A percentile compares a stretch with the other conserved stretches of the same genome.
phyloP scores from a whole-genome alignment of 1,139 yeast genomes.

The Magnusiomyces ingens region DNA sequence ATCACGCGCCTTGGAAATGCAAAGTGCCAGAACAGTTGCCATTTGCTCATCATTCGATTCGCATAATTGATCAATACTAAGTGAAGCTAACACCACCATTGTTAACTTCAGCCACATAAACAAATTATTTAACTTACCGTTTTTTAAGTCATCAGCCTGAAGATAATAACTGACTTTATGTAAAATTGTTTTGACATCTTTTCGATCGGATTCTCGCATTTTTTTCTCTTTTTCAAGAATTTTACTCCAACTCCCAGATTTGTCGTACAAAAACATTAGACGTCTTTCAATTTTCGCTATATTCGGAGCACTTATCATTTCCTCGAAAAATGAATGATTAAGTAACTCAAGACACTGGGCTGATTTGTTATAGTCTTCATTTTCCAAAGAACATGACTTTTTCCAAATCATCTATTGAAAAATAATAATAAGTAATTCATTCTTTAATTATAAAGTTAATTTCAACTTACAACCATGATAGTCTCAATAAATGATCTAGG shows the following conservation, averaged over 20 bases:
- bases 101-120: neutral
- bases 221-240: neutral
- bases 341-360: slow-evolving; percentile 12
- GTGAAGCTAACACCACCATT: neutral
- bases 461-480: slow-evolving; percentile 12
- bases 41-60: neutral
- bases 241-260: neutral
- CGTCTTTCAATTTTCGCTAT: slow-evolving; percentile 5
- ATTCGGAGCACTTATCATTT: neutral
- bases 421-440: neutral
- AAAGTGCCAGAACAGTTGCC: slow-evolving; percentile 12
- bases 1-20: slow-evolving; percentile 15
- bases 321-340: slow-evolving; percentile 1
- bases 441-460: neutral
- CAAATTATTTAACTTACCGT: neutral
- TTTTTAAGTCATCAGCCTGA: neutral
- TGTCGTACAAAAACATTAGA: slow-evolving; percentile 3
- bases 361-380: slow-evolving; percentile 1
- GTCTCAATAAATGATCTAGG: slow-evolving; percentile 11
- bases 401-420: slow-evolving; percentile 14
- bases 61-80: slow-evolving; percentile 1
- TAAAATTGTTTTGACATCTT: neutral
- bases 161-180: slow-evolving; percentile 1
- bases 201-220: neutral
- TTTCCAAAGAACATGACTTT: slow-evolving; percentile 7